Evolutionary conservation across 2,329 filamentous ascomycete species (phyloP).

Genomic region (Podosphaera xanthii): DNA sequence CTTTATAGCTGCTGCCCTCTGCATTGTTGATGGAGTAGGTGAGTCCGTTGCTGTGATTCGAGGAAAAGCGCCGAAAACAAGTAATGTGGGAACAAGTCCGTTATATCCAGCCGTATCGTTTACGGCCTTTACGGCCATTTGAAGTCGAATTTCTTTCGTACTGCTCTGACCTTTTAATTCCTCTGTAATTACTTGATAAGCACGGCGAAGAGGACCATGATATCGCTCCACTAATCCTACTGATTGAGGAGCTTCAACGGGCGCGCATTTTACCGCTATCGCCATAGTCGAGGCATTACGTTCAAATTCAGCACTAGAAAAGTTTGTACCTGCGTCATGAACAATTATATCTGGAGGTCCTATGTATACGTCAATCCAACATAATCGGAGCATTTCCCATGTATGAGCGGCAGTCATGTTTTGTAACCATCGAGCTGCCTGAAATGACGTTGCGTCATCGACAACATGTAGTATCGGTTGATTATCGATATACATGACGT

Average conservation of each 20-base stretch:
- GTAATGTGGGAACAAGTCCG: background rate
- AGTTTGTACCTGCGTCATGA: conserved; percentile 1
- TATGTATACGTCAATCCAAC: conserved; percentile 3
- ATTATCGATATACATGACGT: conserved; percentile 1
- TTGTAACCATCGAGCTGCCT: conserved; percentile 2
- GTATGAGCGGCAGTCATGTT: background rate
- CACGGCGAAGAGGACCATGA: background rate
- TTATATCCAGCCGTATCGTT: background rate
- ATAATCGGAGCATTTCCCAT: conserved; percentile 1
- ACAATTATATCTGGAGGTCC: background rate
- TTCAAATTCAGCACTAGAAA: conserved; percentile 2
- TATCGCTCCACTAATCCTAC: conserved; percentile 2
- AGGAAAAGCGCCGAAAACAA: conserved; percentile 1
- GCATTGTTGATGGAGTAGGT: background rate
- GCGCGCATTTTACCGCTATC: background rate
- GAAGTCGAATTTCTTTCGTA: conserved; percentile 1
- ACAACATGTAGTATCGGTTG: conserved; percentile 1
- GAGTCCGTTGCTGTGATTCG: background rate
- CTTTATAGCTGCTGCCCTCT: conserved; percentile 1
- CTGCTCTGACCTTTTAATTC: background rate
- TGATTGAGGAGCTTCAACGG: conserved; percentile 1
- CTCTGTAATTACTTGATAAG: background rate
- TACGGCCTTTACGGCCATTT: background rate
- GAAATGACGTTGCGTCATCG: background rate
- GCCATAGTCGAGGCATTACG: background rate